Evolutionary conservation across 2,329 filamentous ascomycete species (phyloP).

Genomic region (Pseudogymnoascus pannorum): DNA sequence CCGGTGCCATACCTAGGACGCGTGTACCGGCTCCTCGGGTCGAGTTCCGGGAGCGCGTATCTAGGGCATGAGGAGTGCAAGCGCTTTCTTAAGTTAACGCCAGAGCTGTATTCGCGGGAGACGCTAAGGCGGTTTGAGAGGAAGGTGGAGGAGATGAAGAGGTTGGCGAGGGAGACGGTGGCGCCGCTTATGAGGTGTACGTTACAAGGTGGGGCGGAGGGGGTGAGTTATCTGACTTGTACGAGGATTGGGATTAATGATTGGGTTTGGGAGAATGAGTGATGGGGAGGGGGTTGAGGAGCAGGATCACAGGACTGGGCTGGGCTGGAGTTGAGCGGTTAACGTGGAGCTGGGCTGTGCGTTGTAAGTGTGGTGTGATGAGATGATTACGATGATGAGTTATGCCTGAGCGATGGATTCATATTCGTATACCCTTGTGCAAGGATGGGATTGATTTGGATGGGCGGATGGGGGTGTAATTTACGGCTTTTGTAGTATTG

Average conservation of each 20-base stretch:
- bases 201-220: conserved; percentile 59
- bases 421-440: conserved; percentile 4
- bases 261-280: conserved; percentile 45
- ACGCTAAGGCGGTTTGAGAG: conserved; percentile 79
- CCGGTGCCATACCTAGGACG: conserved; percentile 57
- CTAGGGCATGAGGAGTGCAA: conserved; percentile 84
- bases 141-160: conserved; percentile 81
- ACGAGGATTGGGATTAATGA: conserved; percentile 54
- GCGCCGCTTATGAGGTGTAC: conserved; percentile 79
- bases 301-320: not conserved
- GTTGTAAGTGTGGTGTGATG: not conserved
- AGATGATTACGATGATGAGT: conserved; percentile 7
- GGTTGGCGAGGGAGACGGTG: conserved; percentile 72
- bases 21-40: conserved; percentile 71
- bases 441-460: not conserved
- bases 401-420: conserved; percentile 4
- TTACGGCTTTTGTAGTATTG: conserved; percentile 7
- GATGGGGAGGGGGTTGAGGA: not conserved
- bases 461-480: not conserved
- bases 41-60: conserved; percentile 53
- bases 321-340: not conserved
- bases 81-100: conserved; percentile 75
- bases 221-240: conserved; percentile 58
- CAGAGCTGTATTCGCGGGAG: conserved; percentile 79
- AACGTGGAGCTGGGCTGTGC: conserved; percentile 1